These are phyloP conservation scores for Pelargonium myrrhifolium DNA, from an alignment of 441 rosid genomes.

Conservation along the genomic window DNA sequence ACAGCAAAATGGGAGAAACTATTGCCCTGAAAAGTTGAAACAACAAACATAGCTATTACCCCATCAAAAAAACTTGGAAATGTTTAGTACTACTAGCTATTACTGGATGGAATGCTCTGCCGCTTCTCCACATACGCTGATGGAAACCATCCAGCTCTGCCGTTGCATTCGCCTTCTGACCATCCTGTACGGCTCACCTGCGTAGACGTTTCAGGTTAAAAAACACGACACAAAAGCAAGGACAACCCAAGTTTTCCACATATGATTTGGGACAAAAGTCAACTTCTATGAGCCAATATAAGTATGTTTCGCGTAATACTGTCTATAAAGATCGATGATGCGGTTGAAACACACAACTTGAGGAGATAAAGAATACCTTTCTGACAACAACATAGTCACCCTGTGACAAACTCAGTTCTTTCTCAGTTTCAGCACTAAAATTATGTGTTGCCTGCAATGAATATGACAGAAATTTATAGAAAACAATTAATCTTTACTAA, in stretches of 20 bases:
- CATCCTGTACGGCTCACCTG: slow-evolving; percentile 61
- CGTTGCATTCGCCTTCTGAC: slow-evolving; percentile 74
- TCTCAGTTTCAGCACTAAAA: slow-evolving; percentile 52
- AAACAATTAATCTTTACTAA: background rate
- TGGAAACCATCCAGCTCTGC: slow-evolving; percentile 74
- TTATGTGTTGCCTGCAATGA: slow-evolving; percentile 46
- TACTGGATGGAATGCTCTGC: slow-evolving; percentile 57
- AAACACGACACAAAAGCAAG: background rate
- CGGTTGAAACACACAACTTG: slow-evolving; percentile 3
- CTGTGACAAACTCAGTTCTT: slow-evolving; percentile 47
- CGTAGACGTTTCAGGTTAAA: slow-evolving; percentile 2
- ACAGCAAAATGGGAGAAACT: background rate
- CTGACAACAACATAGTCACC: slow-evolving; percentile 69
- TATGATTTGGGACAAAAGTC: background rate
- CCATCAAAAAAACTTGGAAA: no score
- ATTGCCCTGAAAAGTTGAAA: background rate
- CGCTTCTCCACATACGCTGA: slow-evolving; percentile 61
- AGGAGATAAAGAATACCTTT: slow-evolving; percentile 34
- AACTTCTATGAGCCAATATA: background rate
- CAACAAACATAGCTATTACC: no score
- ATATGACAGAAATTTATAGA: slow-evolving; percentile 9
- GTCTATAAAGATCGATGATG: background rate
- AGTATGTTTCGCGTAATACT: background rate
- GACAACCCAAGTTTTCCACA: background rate
- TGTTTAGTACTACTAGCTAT: slow-evolving; percentile 7